Evolutionary conservation across 2,329 filamentous ascomycete genomes (phyloP).

Genomic region (Fusarium tuaranense): DNA sequence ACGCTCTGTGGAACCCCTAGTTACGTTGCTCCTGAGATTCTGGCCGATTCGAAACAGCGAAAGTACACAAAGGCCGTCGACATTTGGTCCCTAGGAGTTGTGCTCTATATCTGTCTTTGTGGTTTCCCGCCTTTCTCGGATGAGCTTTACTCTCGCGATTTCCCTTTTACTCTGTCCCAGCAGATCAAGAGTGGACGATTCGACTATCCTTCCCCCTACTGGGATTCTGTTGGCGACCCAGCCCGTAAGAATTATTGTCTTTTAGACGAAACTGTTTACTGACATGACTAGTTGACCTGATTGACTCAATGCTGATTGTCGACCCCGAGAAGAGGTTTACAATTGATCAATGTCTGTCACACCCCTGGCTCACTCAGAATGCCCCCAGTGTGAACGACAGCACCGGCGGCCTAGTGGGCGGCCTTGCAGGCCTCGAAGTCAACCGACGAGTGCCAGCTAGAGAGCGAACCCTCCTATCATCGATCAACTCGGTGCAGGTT

Average conservation of each 20-base stretch:
- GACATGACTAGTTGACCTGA: constrained; percentile 76
- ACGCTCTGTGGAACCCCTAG: constrained; percentile 97
- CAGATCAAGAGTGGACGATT: constrained; percentile 92
- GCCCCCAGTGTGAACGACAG: constrained; percentile 78
- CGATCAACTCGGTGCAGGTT: constrained; percentile 78
- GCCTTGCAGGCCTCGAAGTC: constrained; percentile 84
- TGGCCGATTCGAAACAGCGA: constrained; percentile 83
- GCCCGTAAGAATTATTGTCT: constrained; percentile 65
- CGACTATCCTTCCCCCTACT: constrained; percentile 96
- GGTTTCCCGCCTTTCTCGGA: constrained; percentile 98
- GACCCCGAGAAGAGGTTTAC: constrained; percentile 86
- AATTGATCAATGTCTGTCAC: constrained; percentile 89
- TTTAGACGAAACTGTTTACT: neutral
- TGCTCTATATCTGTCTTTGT: constrained; percentile 96
- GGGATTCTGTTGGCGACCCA: constrained; percentile 72
- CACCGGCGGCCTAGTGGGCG: constrained; percentile 92
- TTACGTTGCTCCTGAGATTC: constrained; percentile 95
- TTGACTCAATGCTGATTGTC: constrained; percentile 94
- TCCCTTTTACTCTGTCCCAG: constrained; percentile 88
- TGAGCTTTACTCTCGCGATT: constrained; percentile 83
- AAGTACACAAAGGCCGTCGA: constrained; percentile 97
- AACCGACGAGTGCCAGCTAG: constrained; percentile 82
- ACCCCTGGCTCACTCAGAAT: constrained; percentile 85
- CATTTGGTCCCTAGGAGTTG: constrained; percentile 96
- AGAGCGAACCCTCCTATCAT: constrained; percentile 87